Conservation (phyloP, 1,139 yeast genomes). For the Hansenula sp. region DNA sequence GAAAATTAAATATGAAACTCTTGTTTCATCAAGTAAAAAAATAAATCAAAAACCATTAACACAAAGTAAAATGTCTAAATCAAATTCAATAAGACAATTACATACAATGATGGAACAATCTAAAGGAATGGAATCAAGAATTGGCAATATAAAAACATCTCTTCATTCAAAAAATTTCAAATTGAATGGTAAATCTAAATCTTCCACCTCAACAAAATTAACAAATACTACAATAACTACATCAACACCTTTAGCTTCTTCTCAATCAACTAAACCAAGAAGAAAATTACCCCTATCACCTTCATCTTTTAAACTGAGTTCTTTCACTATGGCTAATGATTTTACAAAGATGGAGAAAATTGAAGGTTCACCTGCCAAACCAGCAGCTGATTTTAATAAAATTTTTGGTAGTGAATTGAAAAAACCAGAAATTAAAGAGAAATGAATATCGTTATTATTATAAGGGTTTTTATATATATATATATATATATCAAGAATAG, state of each 20-base stretch:
- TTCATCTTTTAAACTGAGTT: conserved; percentile 18
- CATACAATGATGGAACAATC: conserved; percentile 25
- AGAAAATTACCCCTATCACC: conserved; percentile 19
- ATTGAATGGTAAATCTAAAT: conserved; percentile 2
- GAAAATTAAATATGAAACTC: conserved; percentile 10
- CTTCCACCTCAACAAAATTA: conserved; percentile 7
- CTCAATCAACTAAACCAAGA: conserved; percentile 4
- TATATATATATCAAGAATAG: neutral
- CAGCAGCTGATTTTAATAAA: neutral
- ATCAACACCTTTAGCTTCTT: conserved; percentile 6
- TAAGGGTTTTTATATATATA: neutral
- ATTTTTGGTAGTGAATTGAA: neutral
- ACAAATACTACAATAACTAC: conserved; percentile 8
- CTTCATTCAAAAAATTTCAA: conserved; percentile 7
- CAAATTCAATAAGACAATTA: conserved; percentile 23
- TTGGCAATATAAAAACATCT: conserved; percentile 21
- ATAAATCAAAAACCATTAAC: neutral
- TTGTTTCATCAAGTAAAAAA: conserved; percentile 3
- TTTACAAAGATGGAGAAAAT: conserved; percentile 13
- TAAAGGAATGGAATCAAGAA: conserved; percentile 23
- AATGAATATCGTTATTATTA: neutral
- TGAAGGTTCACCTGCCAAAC: conserved; percentile 18
- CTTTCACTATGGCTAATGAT: conserved; percentile 9
- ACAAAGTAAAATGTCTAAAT: conserved; percentile 15
- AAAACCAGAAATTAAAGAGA: neutral